A percentile compares a stretch with the other conserved stretches of the same genome.
These are phyloP conservation scores for Sporisorium sorghi DNA, from an alignment of 1,284 basidiomycete genomes.

Conservation along the genomic window DNA sequence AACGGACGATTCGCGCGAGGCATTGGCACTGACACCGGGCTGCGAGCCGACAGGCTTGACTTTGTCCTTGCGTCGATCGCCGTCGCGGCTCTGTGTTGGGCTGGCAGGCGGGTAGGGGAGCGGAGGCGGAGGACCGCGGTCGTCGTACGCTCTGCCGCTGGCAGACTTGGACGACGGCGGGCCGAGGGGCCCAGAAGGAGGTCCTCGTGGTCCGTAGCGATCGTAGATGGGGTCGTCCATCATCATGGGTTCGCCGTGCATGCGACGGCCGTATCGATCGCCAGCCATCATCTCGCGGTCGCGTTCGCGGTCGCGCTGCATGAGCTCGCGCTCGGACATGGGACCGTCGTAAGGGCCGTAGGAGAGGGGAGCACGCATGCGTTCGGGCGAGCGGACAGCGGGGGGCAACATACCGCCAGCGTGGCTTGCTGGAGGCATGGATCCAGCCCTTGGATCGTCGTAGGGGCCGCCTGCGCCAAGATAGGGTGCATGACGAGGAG, in stretches of 20 bases:
- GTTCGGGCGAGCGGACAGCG: slow-evolving; percentile 44
- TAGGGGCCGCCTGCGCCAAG: slow-evolving; percentile 18
- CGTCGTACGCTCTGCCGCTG: slow-evolving; percentile 32
- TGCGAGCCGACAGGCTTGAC: slow-evolving; percentile 20
- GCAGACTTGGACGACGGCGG: slow-evolving; percentile 37
- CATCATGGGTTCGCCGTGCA: slow-evolving; percentile 43
- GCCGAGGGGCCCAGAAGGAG: slow-evolving; percentile 36
- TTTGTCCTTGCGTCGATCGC: slow-evolving; percentile 45
- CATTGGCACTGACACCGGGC: slow-evolving; percentile 5
- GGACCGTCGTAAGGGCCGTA: slow-evolving; percentile 36
- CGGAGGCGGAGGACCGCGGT: slow-evolving; percentile 41
- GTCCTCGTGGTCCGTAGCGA: slow-evolving; percentile 40
- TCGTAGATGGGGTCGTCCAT: slow-evolving; percentile 44
- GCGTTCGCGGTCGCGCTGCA: slow-evolving; percentile 39
- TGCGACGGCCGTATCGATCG: slow-evolving; percentile 47
- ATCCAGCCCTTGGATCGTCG: slow-evolving; percentile 39
- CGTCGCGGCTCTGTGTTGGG: slow-evolving; percentile 42
- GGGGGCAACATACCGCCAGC: slow-evolving; percentile 43
- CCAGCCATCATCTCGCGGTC: slow-evolving; percentile 47
- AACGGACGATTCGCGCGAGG: slow-evolving; percentile 31
- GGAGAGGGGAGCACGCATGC: slow-evolving; percentile 40
- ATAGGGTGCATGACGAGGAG: slow-evolving; percentile 37
- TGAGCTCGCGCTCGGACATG: slow-evolving; percentile 41
- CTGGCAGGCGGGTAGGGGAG: slow-evolving; percentile 46
- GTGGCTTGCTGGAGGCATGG: slow-evolving; percentile 31